Conservation (phyloP, 2,329 filamentous ascomycete species). For the Septoria petroselini region DNA sequence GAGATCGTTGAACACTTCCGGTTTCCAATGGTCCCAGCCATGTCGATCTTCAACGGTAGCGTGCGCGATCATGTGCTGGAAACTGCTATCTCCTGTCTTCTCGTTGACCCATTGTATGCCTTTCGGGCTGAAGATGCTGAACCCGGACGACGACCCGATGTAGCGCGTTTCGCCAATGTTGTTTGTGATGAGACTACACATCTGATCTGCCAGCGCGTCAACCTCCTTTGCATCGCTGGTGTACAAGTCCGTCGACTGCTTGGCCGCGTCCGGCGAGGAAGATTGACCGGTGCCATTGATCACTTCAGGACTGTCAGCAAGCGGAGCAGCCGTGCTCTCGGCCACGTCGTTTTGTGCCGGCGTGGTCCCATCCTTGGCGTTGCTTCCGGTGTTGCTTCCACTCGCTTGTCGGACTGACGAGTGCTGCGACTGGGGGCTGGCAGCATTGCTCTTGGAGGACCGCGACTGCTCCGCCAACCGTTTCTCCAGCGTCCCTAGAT, state of each 20-base stretch:
- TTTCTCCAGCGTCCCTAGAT: conserved; percentile 84
- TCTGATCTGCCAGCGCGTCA: conserved; percentile 87
- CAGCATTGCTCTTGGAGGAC: conserved; percentile 32
- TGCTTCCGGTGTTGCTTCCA: neutral
- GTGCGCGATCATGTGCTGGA: conserved; percentile 90
- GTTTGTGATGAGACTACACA: conserved; percentile 96
- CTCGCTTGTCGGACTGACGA: conserved; percentile 17
- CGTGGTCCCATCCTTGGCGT: conserved; percentile 15
- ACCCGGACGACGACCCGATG: conserved; percentile 94
- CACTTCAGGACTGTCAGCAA: conserved; percentile 6
- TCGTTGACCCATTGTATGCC: conserved; percentile 98
- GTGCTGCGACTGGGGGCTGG: conserved; percentile 37
- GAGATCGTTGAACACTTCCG: conserved; percentile 91
- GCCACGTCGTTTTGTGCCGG: conserved; percentile 12
- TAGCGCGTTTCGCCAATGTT: conserved; percentile 92
- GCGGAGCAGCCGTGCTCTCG: conserved; percentile 7
- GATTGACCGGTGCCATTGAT: conserved; percentile 10
- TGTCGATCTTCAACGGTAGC: conserved; percentile 83
- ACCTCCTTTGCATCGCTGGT: conserved; percentile 18
- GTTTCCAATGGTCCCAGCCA: conserved; percentile 97
- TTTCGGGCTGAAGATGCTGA: conserved; percentile 97
- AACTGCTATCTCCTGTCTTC: conserved; percentile 92
- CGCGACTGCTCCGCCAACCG: conserved; percentile 55
- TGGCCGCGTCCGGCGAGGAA: conserved; percentile 15
- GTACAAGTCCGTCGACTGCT: conserved; percentile 6